Conservation (phyloP, 208 protist species). For the Borovskyia barvae region DNA sequence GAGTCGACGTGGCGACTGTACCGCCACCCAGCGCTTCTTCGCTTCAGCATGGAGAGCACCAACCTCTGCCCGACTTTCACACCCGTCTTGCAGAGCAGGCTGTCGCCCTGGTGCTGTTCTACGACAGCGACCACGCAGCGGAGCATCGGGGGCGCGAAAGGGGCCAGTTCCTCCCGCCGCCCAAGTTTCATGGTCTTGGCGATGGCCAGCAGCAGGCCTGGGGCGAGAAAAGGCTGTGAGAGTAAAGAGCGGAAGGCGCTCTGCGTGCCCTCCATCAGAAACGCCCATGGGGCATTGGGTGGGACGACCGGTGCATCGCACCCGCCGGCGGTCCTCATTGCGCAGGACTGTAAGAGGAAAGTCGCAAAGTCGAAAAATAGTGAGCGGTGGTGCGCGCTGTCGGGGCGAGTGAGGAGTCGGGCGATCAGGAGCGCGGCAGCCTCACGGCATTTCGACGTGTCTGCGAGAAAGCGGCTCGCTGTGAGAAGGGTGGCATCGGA, state of each 20-base stretch:
- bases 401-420: constrained; percentile 89
- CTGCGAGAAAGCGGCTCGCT: constrained; percentile 67
- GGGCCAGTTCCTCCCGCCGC: constrained; percentile 77
- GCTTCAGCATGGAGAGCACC: constrained; percentile 82
- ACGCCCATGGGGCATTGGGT: constrained; percentile 6
- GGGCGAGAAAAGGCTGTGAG: constrained; percentile 34
- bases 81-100: constrained; percentile 76
- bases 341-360: constrained; percentile 23
- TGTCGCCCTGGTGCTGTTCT: constrained; percentile 37
- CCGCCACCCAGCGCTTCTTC: constrained; percentile 87
- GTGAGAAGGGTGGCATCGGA: constrained; percentile 74
- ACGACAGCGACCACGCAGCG: constrained; percentile 32
- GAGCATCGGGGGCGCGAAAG: constrained; percentile 55
- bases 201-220: constrained; percentile 85
- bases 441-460: constrained; percentile 90
- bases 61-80: constrained; percentile 93
- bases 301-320: constrained; percentile 1
- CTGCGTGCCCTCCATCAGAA: constrained; percentile 23
- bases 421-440: constrained; percentile 89
- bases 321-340: neutral
- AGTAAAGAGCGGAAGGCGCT: constrained; percentile 17
- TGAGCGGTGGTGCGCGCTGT: constrained; percentile 62
- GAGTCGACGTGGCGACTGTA: constrained; percentile 80
- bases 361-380: constrained; percentile 67
- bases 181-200: constrained; percentile 93